A percentile compares a stretch with the other conserved stretches of the same genome.
Evolutionary conservation across 2,329 filamentous ascomycete genomes (phyloP).

Genomic region (Trichocomaceae sp.): DNA sequence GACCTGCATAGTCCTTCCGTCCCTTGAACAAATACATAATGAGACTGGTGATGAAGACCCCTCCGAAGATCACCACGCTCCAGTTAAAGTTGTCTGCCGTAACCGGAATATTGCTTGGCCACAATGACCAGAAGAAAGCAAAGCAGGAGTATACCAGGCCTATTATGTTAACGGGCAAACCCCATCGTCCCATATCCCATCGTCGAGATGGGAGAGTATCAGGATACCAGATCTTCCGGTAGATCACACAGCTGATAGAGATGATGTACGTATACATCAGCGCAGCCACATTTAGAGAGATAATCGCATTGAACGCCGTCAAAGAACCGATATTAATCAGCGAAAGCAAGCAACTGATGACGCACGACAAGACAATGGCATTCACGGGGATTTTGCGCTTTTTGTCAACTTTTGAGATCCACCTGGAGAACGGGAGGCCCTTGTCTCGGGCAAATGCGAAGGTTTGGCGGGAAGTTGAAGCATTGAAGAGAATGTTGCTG

Average conservation of each 20-base stretch:
- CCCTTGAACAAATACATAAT: conserved; percentile 29
- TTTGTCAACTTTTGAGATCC: conserved; percentile 33
- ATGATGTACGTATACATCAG: conserved; percentile 48
- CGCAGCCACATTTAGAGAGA: conserved; percentile 43
- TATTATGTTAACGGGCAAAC: conserved; percentile 41
- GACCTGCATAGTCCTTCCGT: conserved; percentile 11
- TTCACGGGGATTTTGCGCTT: conserved; percentile 38
- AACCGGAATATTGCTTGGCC: conserved; percentile 37
- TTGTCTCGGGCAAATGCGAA: conserved; percentile 41
- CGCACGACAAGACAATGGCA: conserved; percentile 28
- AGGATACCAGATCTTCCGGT: conserved; percentile 34
- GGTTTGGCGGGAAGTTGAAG: conserved; percentile 35
- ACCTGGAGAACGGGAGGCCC: conserved; percentile 37
- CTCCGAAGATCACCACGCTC: conserved; percentile 41
- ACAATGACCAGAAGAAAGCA: conserved; percentile 33
- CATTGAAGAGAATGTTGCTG: conserved; percentile 35
- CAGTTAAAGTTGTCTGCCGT: conserved; percentile 44
- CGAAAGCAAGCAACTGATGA: conserved; percentile 33
- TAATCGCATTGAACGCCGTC: conserved; percentile 48
- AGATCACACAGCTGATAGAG: conserved; percentile 42
- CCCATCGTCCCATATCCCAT: conserved; percentile 40
- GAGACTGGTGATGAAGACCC: conserved; percentile 34
- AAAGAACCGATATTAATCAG: conserved; percentile 48
- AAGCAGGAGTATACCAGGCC: too few relatives aligned
- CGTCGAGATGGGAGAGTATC: conserved; percentile 35